Base-by-base conservation (phyloP, 768 basidiomycete genomes). In the Collybia nuda region DNA sequence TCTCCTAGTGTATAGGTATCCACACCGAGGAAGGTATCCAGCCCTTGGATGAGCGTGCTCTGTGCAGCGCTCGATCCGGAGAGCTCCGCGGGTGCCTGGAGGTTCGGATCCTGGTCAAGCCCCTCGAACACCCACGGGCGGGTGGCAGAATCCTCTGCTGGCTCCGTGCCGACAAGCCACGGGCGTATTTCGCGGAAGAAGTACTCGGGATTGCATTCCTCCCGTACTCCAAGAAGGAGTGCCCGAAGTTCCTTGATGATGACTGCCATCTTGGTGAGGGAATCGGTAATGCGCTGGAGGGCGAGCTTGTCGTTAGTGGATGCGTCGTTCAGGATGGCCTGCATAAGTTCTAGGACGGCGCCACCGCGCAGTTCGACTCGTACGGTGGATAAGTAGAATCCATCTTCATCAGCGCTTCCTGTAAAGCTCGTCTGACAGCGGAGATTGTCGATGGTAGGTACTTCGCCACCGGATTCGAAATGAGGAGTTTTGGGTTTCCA, bases 351-450 rank as follows among this genome's bases (percentile, higher is more conserved):
- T n/a, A 98, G 81, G 0, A 88, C 90, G 44, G 85, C 81, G 1
- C 89, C 90, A 11, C 93, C 93, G 19, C 82, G 79, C n/a, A 96
- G 77, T 65, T 98, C 95, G 60, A 93, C 90, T 1, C 89, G 81
- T 1, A 90, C 83, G 0, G 93, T 93, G 41, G 85, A 78, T 41
- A 96, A 77, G 70, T 90, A 97, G 62, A 98, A 98, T 53, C 90
- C 88, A 44, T 82, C 78, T 65, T 98, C 95, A 60, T 93, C 90
- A 17, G 66, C 66, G 4, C 86, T 87, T 18, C 81, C 79, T 1
- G 95, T 93, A 72, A 97, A 96, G 39, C 80, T 71, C 1, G 85
- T 85, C 51, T 76, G 74, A 51, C 77, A 80, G 39, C 78, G 78
- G 45, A 94, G 73, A 60, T 90, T 85, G 48, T 83, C 68, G 5